Percentiles rank a stretch among this genome's conserved stretches.
Evolutionary conservation across 805 yeast species (phyloP).

Genomic region (Myxozyma melibiosi): DNA sequence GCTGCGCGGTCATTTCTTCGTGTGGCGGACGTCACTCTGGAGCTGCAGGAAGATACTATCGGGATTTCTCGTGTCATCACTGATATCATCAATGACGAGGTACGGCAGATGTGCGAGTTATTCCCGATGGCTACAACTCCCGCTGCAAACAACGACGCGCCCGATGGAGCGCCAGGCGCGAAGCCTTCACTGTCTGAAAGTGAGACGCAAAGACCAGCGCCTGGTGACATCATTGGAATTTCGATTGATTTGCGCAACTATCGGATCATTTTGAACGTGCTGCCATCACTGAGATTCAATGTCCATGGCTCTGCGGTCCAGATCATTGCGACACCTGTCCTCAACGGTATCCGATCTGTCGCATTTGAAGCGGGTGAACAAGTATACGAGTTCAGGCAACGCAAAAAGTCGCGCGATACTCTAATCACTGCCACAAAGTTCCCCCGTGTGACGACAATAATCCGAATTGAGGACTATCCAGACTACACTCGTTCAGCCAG

Average conservation of each 20-base stretch:
- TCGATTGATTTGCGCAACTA: slow-evolving; percentile 19
- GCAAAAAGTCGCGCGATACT: slow-evolving; percentile 24
- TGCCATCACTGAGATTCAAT: slow-evolving; percentile 27
- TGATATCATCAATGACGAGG: slow-evolving; percentile 13
- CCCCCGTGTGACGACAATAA: slow-evolving; percentile 19
- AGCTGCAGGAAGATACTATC: slow-evolving; percentile 19
- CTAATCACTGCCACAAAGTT: slow-evolving; percentile 24
- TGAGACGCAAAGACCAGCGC: neutral
- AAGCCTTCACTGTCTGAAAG: neutral
- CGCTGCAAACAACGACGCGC: too few species aligned
- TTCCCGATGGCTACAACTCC: neutral
- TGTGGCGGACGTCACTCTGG: slow-evolving; percentile 16
- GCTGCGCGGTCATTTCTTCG: slow-evolving; percentile 13
- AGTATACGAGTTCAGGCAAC: slow-evolving; percentile 26
- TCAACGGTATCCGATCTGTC: slow-evolving; percentile 10
- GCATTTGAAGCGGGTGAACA: slow-evolving; percentile 32
- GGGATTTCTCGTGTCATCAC: slow-evolving; percentile 15
- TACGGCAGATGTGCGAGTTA: slow-evolving; percentile 14
- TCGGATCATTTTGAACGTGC: slow-evolving; percentile 9
- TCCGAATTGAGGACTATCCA: slow-evolving; percentile 17
- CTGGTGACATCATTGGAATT: slow-evolving; percentile 15
- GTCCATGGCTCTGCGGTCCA: slow-evolving; percentile 24
- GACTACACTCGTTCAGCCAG: neutral
- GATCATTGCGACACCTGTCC: slow-evolving; percentile 11
- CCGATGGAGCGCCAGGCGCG: too few species aligned